Evolutionary conservation across 495 filamentous ascomycete genomes (phyloP), one percentile per base, ranked within the genome.

Genomic region (Geoglossum glabrum): DNA sequence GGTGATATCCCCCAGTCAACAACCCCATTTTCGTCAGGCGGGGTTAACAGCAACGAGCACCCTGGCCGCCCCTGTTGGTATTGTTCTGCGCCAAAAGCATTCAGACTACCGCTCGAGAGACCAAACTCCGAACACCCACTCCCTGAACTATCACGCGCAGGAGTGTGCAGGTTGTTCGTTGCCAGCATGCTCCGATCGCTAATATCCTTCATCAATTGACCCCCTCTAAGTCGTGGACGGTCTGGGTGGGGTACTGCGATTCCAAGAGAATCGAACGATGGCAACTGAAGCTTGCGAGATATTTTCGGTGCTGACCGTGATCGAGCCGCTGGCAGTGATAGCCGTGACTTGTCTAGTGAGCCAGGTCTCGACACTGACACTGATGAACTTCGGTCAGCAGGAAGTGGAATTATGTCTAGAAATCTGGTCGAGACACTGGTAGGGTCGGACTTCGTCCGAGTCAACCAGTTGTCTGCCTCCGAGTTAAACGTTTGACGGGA

Each of bases 11-110:
- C 49, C 66, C 66, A 68, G 56, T 64, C 64, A 52, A 68, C 59
- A 34, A 64, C 58, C n/a, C 64, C 66, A 33, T 61, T 64, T 61
- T 68, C 66, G 46, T 68, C 66, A 10, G 66, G 66, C 51, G 66
- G 66, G 25, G 66, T 68, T 21, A 68, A 38, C 34, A 68, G 58
- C 58, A 64, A 59, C 45, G 54, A 56, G 23, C 36, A 56, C 5
- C 49, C 49, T 5, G 30, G 7, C 46, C 26, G 46, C 6, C 21
- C 26, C 11, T 52, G 49, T 30, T 1, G 15, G 49, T 52, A 52
- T 31, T 52, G 49, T 19, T 52, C 49, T 7, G 7, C 28, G 28
- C 49, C 49, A 52, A 52, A 52, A 30, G 23, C 28, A n/a, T 13
- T 28, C 11, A 15, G 11, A 19, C 28, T 17, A 31, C 40, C n/a